Evolutionary conservation across 768 basidiomycete species (phyloP).

Genomic region (Hemileccinum rubropunctum): DNA sequence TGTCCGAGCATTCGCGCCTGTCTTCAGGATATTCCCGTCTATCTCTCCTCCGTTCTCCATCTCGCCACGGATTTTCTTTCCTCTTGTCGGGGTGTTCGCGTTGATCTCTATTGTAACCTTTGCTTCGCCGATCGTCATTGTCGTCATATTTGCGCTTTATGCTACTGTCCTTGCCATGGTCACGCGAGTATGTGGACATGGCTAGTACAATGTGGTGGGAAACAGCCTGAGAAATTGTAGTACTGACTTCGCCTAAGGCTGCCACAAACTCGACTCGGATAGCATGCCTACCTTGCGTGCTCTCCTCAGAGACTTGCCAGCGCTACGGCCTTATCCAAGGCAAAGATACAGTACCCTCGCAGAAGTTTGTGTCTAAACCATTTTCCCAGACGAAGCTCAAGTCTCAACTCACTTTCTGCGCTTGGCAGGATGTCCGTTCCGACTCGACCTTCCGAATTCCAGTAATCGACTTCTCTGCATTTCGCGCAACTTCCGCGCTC

Average conservation of each 20-base stretch:
- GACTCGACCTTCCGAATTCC: constrained; percentile 60
- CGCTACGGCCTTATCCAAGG: constrained; percentile 3
- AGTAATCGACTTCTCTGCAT: constrained; percentile 74
- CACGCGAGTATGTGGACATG: constrained; percentile 19
- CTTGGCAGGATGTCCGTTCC: constrained; percentile 33
- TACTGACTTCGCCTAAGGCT: no score
- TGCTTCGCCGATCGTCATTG: constrained; percentile 8
- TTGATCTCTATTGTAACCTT: constrained; percentile 7
- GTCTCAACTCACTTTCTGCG: not conserved
- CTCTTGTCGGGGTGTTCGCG: constrained; percentile 9
- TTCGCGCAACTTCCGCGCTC: constrained; percentile 46
- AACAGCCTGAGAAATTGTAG: not conserved
- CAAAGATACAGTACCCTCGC: constrained; percentile 24
- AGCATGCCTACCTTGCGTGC: constrained; percentile 14
- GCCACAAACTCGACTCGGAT: no score
- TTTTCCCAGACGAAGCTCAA: constrained; percentile 3
- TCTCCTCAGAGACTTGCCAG: constrained; percentile 1
- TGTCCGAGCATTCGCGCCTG: constrained; percentile 19
- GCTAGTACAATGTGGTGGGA: constrained; percentile 24
- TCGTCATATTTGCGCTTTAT: constrained; percentile 15
- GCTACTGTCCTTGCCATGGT: constrained; percentile 8
- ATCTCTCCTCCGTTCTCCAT: constrained; percentile 22
- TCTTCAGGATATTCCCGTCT: constrained; percentile 15
- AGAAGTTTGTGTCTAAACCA: constrained; percentile 17
- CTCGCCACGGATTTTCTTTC: constrained; percentile 16